A percentile compares a stretch with the other conserved stretches of the same genome.
Evolutionary conservation across 768 basidiomycete species (phyloP).

Genomic region (Kwoniella sp.): DNA sequence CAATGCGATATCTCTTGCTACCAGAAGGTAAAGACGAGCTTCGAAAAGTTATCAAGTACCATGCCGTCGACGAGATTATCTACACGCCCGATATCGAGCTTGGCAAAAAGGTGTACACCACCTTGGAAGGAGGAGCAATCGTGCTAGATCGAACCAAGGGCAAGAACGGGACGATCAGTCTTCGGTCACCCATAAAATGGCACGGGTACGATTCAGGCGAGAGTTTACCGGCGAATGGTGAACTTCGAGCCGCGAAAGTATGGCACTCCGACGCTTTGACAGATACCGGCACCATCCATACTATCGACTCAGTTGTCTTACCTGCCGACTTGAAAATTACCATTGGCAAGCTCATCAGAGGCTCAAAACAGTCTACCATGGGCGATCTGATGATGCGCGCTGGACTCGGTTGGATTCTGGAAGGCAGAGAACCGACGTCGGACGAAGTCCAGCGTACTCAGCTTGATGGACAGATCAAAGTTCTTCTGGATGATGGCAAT

Average conservation of each 20-base stretch:
- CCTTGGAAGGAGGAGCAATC: slow-evolving; percentile 81
- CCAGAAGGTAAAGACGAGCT: slow-evolving; percentile 74
- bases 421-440: slow-evolving; percentile 61
- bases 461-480: slow-evolving; percentile 26
- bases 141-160: slow-evolving; percentile 62
- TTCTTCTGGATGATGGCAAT: background rate
- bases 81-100: slow-evolving; percentile 63
- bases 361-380: slow-evolving; percentile 89
- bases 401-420: slow-evolving; percentile 85
- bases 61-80: slow-evolving; percentile 72
- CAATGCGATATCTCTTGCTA: slow-evolving; percentile 81
- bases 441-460: slow-evolving; percentile 32
- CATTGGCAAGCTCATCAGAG: slow-evolving; percentile 84
- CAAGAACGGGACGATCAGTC: slow-evolving; percentile 60
- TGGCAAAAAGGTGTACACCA: slow-evolving; percentile 60
- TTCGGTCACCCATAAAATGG: slow-evolving; percentile 40
- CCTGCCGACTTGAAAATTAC: slow-evolving; percentile 84
- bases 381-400: slow-evolving; percentile 76
- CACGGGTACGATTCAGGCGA: slow-evolving; percentile 43
- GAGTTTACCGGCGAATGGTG: slow-evolving; percentile 55
- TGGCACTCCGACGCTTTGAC: slow-evolving; percentile 66
- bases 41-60: slow-evolving; percentile 82
- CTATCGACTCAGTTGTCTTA: slow-evolving; percentile 65
- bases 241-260: slow-evolving; percentile 48
- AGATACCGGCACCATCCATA: slow-evolving; percentile 85